phyloP scores from a whole-genome alignment of 176 grass and related monocot genomes.

The Juncus inflexus region DNA sequence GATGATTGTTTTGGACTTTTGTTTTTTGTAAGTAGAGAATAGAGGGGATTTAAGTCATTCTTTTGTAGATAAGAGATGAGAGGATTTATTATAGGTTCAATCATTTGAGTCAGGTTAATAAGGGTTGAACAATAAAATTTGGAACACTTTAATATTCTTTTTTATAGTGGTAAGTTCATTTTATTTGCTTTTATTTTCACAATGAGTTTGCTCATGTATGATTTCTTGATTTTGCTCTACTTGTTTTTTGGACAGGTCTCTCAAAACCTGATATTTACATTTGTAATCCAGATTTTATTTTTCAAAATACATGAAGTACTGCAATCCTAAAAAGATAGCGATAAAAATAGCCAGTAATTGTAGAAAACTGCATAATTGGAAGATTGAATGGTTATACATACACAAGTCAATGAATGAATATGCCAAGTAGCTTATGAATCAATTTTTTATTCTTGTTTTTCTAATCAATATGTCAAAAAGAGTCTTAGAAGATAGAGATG shows the following conservation, averaged over 20 bases:
- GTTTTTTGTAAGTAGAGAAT: conserved; percentile 39
- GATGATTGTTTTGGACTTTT: background rate
- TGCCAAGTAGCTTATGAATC: conserved; percentile 9
- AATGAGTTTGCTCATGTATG: background rate
- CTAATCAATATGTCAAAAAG: background rate
- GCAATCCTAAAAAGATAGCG: too few species aligned
- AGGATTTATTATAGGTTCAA: conserved; percentile 27
- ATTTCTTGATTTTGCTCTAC: background rate
- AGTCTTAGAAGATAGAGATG: conserved; percentile 32
- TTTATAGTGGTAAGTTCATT: background rate
- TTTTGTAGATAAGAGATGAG: conserved; percentile 77
- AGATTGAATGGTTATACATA: background rate
- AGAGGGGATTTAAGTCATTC: conserved; percentile 59
- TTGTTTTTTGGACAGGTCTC: background rate
- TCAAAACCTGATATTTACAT: conserved; percentile 1
- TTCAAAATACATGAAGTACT: too few species aligned
- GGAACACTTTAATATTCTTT: background rate
- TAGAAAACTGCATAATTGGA: too few species aligned
- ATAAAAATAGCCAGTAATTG: too few species aligned
- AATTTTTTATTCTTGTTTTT: background rate
- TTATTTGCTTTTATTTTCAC: background rate
- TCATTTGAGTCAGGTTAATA: conserved; percentile 36
- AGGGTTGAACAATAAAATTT: conserved; percentile 27
- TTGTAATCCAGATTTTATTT: too few species aligned
- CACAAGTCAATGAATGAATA: background rate